Base-by-base conservation (phyloP, 2,329 filamentous ascomycete species). In the Chaetothyriales sp. region DNA sequence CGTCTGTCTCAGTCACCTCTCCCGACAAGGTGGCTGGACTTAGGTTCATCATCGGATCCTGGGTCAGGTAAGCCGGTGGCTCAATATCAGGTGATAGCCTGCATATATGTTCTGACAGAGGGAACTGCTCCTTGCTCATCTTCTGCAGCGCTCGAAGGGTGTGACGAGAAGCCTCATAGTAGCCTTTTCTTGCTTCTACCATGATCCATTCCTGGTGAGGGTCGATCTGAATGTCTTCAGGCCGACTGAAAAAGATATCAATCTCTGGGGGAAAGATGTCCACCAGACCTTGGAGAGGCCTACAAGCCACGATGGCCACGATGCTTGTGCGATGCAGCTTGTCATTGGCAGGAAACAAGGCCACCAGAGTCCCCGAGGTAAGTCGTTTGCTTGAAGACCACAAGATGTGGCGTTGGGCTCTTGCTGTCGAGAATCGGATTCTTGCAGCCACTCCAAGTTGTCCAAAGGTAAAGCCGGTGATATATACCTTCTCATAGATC, bases 101-200 rank as follows among this genome's bases (percentile, higher is more conserved):
- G 53, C 69, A 71, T 36, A 73, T 68, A 39, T 72, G 63, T 5
- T 70, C 62, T 3, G 65, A 64, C 18, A 73, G 59, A 2, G 71
- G 70, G 50, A 74, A 73, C 65, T 67, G 66, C 65, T 84, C 80
- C 54, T 64, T 63, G 51, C 66, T 73, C 66, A 76, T 63, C 66
- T 79, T 72, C 68, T 95, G 86, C 1, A 95, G 66, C 0, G 84
- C 82, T 12, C 77, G 69, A 62, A 95, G 72, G 0, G 81, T 82
- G 62, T 94, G 79, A 0, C 85, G 75, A 39, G 78, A 74, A 0
- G 84, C 79, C 64, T 95, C 89, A 55, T 79, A 95, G 62, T 88
- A 94, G 0, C 84, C 81, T 0, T 66, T 65, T 2, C 81, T 76
- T 1, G 83, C 75, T 61, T 95, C 86, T 0, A 95, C 68, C 85